phyloP scores from a whole-genome alignment of 257 asterid genomes.

The Penstemon barbatus region DNA sequence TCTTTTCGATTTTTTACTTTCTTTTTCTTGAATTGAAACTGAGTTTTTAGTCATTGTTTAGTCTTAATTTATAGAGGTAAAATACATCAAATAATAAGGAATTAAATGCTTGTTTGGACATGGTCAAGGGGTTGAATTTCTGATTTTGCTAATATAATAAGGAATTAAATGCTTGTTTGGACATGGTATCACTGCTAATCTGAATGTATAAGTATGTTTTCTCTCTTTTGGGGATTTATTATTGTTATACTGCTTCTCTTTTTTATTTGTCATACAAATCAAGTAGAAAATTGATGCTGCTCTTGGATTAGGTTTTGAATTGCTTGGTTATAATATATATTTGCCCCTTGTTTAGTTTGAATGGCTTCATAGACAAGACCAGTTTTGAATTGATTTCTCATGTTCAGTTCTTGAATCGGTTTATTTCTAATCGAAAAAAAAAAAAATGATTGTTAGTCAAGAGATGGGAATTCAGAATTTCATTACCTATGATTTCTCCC shows the following conservation, averaged over 20 bases:
- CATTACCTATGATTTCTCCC: not conserved
- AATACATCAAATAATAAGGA: too few species aligned
- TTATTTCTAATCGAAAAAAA: too few species aligned
- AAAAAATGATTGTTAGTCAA: not conserved
- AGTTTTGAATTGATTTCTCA: too few species aligned
- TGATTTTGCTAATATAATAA: not conserved
- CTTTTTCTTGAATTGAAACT: constrained; percentile 11
- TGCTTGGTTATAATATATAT: not conserved
- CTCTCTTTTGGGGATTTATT: not conserved
- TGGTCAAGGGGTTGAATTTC: constrained; percentile 36
- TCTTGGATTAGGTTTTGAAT: not conserved
- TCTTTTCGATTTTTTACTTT: not conserved
- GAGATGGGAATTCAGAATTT: constrained; percentile 1
- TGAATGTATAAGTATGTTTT: not conserved
- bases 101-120: too few species aligned
- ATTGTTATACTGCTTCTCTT: not conserved
- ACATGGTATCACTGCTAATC: not conserved
- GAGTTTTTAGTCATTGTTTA: not conserved
- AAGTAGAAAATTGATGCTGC: not conserved
- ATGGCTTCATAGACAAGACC: not conserved
- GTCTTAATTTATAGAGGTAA: too few species aligned
- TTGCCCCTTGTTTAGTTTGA: not conserved
- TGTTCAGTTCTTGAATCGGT: too few species aligned
- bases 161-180: not conserved
- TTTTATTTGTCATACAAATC: not conserved